A percentile compares a stretch with the other conserved stretches of the same genome.
These are phyloP conservation scores for Hymenoscyphus linearis DNA, from an alignment of 2,329 filamentous ascomycete genomes.

Conservation along the genomic window DNA sequence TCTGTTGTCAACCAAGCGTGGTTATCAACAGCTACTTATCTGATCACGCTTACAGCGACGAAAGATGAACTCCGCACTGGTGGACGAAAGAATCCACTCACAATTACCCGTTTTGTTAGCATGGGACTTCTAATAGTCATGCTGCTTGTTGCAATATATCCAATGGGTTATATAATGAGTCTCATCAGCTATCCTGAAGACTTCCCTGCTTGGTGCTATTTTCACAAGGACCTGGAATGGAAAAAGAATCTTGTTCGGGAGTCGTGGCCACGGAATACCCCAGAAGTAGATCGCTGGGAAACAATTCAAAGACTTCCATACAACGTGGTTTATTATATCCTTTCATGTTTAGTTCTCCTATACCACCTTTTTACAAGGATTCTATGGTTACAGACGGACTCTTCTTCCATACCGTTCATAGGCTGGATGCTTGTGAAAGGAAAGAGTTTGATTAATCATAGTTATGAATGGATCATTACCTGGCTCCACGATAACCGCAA, in stretches of 20 bases:
- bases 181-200: not conserved
- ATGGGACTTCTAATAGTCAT: not conserved
- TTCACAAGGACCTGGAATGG: not conserved
- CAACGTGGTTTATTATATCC: not conserved
- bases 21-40: not conserved
- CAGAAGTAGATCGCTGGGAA: too few relatives aligned
- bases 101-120: not conserved
- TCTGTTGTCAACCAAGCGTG: not conserved
- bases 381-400: not conserved
- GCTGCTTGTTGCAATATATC: not conserved
- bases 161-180: not conserved
- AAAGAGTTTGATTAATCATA: too few relatives aligned
- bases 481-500: not conserved
- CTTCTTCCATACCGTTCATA: not conserved
- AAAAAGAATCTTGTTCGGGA: too few relatives aligned
- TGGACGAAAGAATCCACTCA: not conserved
- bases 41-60: not conserved
- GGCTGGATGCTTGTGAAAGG: not conserved
- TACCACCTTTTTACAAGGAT: not conserved
- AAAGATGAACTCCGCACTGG: not conserved
- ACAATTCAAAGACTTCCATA: not conserved
- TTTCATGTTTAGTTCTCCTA: not conserved
- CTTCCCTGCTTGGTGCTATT: not conserved
- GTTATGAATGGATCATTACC: too few relatives aligned
- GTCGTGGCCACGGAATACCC: too few relatives aligned